These are phyloP conservation scores for Rhizophagus clarus DNA, from an alignment of 192 early-diverging fungal genomes.

Conservation along the genomic window DNA sequence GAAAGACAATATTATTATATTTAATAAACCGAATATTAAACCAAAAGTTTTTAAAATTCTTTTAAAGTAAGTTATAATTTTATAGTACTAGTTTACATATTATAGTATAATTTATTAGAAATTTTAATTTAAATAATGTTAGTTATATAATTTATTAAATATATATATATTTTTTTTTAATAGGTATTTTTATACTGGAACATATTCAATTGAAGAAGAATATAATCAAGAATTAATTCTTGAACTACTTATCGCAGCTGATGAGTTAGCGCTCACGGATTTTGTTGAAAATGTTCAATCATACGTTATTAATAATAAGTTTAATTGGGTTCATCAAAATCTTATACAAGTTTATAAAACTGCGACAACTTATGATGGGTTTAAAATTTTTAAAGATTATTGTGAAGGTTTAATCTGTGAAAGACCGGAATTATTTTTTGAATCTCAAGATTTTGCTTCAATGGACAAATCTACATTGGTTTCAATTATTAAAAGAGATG, in stretches of 20 bases:
- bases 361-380: no score
- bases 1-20: no score
- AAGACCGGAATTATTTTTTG: slow-evolving; percentile 8
- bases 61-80: slow-evolving; percentile 6
- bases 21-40: slow-evolving; percentile 17
- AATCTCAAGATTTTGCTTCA: slow-evolving; percentile 1
- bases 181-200: not conserved
- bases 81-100: no score
- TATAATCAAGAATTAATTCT: not conserved
- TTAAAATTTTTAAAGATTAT: not conserved
- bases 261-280: not conserved
- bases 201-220: not conserved
- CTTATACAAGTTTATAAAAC: not conserved
- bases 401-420: not conserved
- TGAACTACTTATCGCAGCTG: not conserved
- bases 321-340: not conserved
- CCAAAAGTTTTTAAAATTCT: not conserved
- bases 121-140: no score
- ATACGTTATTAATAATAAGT: not conserved
- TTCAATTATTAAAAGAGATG: slow-evolving; percentile 6
- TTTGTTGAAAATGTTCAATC: not conserved
- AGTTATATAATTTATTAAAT: not conserved
- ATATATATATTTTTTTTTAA: not conserved
- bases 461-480: not conserved
- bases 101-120: no score